Base-by-base conservation (phyloP, 2,329 filamentous ascomycete species). In the Dactylellina parvicollis region DNA sequence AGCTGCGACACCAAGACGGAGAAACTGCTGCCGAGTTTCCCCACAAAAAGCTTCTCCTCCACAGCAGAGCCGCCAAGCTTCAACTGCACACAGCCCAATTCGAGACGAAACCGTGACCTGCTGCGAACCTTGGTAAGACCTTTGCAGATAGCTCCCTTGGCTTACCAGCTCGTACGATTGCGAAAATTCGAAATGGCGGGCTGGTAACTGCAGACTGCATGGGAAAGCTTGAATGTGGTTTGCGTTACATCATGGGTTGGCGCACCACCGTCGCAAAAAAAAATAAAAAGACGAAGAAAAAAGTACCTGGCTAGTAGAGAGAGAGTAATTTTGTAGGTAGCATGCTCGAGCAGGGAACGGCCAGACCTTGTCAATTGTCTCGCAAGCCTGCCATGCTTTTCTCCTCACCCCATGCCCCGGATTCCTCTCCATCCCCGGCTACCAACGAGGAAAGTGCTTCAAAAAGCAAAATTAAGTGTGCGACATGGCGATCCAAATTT, bases 31-130 rank as follows among this genome's bases (percentile, higher is more conserved):
- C 66, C 66, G 66, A 71, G 57, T 36, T 59, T 64, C 66, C 66
- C 66, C 66, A 59, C 49, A 71, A 67, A 71, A 71, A 64, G 66
- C 66, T 71, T 71, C 65, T 70, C 61, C 66, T 62, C 66, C 66
- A 64, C 66, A 71, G 24, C 40, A 30, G 18, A 30, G 20, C 44
- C 50, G 66, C 57, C 57, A 65, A 71, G 66, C 40, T 24, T 57
- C 47, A 71, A 64, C 64, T 7, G 65, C 30, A 30, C 49, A 42
- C 52, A 38, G 22, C 22, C 16, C 44, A 20, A 52, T 55, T 57
- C 57, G 30, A 64, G 49, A 52, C 34, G 50, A 46, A 32, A 16
- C 18, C 59, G 34, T 64, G 50, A 64, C 57, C 26, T 59, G 50
- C 20, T 44, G 10, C 10, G 44, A 61, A 56, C 47, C 40, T 62